phyloP scores from a whole-genome alignment of 1,139 yeast genomes.

The Yamadazyma epiphylla region DNA sequence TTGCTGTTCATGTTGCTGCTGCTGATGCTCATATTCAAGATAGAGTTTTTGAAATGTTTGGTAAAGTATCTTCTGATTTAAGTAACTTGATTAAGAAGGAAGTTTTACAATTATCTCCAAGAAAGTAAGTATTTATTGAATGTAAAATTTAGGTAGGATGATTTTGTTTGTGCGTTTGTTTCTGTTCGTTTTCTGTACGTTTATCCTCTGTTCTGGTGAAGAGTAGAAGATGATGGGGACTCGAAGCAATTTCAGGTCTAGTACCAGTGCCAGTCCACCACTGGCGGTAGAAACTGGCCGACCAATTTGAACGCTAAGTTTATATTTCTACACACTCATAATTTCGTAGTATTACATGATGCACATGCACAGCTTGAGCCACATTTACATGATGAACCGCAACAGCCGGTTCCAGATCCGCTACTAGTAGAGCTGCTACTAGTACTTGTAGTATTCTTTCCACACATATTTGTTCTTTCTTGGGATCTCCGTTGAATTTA shows the following conservation, averaged over 20 bases:
- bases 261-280: too few relatives aligned
- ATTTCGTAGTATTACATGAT: slow-evolving; percentile 38
- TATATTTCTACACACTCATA: too few relatives aligned
- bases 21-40: slow-evolving; percentile 80
- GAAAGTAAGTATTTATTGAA: slow-evolving; percentile 38
- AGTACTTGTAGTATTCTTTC: slow-evolving; percentile 8
- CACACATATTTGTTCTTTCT: slow-evolving; percentile 9
- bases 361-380: slow-evolving; percentile 39
- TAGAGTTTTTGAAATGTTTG: slow-evolving; percentile 72
- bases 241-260: too few relatives aligned
- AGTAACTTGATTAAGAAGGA: slow-evolving; percentile 59
- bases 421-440: slow-evolving; percentile 3
- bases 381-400: slow-evolving; percentile 42
- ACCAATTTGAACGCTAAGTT: too few relatives aligned
- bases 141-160: too few relatives aligned
- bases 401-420: slow-evolving; percentile 17
- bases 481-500: too few relatives aligned
- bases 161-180: neutral
- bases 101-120: slow-evolving; percentile 52
- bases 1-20: slow-evolving; percentile 67
- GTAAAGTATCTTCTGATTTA: slow-evolving; percentile 66
- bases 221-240: too few relatives aligned
- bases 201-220: neutral
- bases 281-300: too few relatives aligned
- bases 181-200: neutral